phyloP scores from a whole-genome alignment of 495 filamentous ascomycete genomes.

The Neurospora terricola region DNA sequence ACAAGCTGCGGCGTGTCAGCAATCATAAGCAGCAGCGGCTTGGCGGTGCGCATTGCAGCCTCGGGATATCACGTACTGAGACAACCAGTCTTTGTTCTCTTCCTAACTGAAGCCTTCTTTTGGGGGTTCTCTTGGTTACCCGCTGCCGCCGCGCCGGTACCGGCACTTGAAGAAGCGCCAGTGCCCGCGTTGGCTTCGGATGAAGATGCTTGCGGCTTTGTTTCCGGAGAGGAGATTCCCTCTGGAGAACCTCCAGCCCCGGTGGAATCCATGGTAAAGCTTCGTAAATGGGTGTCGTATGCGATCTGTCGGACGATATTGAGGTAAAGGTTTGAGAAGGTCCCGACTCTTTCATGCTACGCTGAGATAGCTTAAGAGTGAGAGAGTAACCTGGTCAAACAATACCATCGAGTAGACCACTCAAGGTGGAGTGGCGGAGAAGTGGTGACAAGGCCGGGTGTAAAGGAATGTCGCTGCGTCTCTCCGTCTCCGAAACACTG shows the following conservation, averaged over 20 bases:
- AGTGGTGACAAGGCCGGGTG: neutral
- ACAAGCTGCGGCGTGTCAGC: slow-evolving; percentile 52
- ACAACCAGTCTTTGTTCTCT: slow-evolving; percentile 93
- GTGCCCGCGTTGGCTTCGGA: neutral
- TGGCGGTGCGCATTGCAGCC: neutral
- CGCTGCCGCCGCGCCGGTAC: neutral
- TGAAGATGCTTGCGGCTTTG: neutral
- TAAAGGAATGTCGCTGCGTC: neutral
- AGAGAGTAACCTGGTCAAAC: neutral
- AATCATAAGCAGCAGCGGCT: slow-evolving; percentile 2
- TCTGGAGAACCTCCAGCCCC: neutral
- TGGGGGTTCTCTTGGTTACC: slow-evolving; percentile 18
- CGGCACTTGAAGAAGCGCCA: neutral
- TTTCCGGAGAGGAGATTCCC: neutral
- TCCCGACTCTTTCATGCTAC: neutral
- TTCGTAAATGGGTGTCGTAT: neutral
- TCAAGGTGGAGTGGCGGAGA: neutral
- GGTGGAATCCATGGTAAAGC: slow-evolving; percentile 4
- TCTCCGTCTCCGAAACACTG: neutral
- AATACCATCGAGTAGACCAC: neutral
- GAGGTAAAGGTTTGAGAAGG: neutral
- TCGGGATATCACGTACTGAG: slow-evolving; percentile 54
- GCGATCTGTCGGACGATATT: neutral
- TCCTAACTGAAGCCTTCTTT: slow-evolving; percentile 41
- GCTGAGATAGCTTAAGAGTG: neutral